Evolutionary conservation across 345 rosid species (phyloP), one percentile per base, ranked within the genome.

Genomic region (Anastatica hierochuntica): DNA sequence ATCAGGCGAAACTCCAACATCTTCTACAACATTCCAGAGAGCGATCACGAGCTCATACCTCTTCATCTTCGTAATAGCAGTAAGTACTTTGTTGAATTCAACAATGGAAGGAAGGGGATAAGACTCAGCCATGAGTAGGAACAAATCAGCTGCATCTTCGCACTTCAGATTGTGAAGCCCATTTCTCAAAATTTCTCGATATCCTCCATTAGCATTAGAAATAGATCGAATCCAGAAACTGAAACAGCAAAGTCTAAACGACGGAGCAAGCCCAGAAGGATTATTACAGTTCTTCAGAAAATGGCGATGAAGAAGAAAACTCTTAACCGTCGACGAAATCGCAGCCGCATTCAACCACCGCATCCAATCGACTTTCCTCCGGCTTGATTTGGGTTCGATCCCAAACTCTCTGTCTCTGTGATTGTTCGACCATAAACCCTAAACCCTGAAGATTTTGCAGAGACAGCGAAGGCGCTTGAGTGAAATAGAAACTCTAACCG

Each of bases 321-420:
- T 10, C n/a, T 64, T 64, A 13, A 63, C 63, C 43, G 69, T 64
- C 26, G 50, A 55, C 35, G 62, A 39, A 55, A 53, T 53, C 68
- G 61, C 26, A 29, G 62, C 38, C 19, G 62, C 62, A 14, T 49
- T 34, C 58, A 56, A 57, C 63, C 57, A 40, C 69, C 69, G 69
- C 63, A 64, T 64, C 18, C 69, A 64, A 54, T 41, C 51, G 44
- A 34, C 4, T 36, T 33, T 21, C 35, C 62, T 56, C 56, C 56
- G 13, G 57, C 44, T 56, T 33, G 39, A 56, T 49, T 64, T 40
- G 69, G 63, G 48, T 48, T 15, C 31, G 51, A 26, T 40, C 62
- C 56, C 62, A 39, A 21, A 36, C n/a, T 41, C n/a, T 41, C 42
- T 41, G 4, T 13, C 21, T 37, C 14, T 3, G 14, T 3, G 13